These are phyloP conservation scores for Geotrichum siamense DNA, from an alignment of 1,139 yeast genomes.

Conservation along the genomic window DNA sequence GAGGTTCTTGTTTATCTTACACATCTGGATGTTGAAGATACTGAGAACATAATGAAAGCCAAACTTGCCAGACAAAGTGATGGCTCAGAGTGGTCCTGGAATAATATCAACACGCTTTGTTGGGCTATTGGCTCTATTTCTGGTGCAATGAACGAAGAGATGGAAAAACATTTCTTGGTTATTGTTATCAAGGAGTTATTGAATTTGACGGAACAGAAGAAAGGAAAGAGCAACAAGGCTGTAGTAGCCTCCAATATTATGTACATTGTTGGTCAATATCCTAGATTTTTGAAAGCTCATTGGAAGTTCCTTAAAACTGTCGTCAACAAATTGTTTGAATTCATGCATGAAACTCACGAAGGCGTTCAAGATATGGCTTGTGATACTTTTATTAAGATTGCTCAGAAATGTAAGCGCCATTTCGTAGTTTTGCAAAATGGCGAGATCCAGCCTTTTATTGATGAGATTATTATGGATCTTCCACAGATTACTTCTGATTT, in stretches of 20 bases:
- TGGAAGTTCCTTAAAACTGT: slow-evolving; percentile 97
- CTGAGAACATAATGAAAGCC: slow-evolving; percentile 87
- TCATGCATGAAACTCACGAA: slow-evolving; percentile 99
- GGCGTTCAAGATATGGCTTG: slow-evolving; percentile 99
- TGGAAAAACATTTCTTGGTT: slow-evolving; percentile 90
- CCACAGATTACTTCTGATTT: slow-evolving; percentile 84
- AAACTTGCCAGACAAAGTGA: slow-evolving; percentile 89
- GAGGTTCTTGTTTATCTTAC: slow-evolving; percentile 92
- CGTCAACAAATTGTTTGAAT: slow-evolving; percentile 88
- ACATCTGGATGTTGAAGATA: slow-evolving; percentile 89
- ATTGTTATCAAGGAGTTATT: slow-evolving; percentile 86
- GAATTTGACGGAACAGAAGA: slow-evolving; percentile 87
- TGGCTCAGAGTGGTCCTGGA: slow-evolving; percentile 99
- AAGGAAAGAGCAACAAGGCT: slow-evolving; percentile 97
- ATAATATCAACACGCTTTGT: slow-evolving; percentile 89
- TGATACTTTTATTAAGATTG: slow-evolving; percentile 93
- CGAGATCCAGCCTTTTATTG: slow-evolving; percentile 88
- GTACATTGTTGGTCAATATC: slow-evolving; percentile 99
- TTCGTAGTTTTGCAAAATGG: slow-evolving; percentile 82
- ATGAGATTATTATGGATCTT: slow-evolving; percentile 76
- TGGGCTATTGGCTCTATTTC: slow-evolving; percentile 99
- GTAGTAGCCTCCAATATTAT: slow-evolving; percentile 97
- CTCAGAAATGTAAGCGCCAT: slow-evolving; percentile 90
- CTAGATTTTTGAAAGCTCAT: slow-evolving; percentile 93
- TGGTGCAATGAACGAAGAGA: slow-evolving; percentile 97